phyloP scores from a whole-genome alignment of 2,329 filamentous ascomycete species.

The Clonostachys byssicola region DNA sequence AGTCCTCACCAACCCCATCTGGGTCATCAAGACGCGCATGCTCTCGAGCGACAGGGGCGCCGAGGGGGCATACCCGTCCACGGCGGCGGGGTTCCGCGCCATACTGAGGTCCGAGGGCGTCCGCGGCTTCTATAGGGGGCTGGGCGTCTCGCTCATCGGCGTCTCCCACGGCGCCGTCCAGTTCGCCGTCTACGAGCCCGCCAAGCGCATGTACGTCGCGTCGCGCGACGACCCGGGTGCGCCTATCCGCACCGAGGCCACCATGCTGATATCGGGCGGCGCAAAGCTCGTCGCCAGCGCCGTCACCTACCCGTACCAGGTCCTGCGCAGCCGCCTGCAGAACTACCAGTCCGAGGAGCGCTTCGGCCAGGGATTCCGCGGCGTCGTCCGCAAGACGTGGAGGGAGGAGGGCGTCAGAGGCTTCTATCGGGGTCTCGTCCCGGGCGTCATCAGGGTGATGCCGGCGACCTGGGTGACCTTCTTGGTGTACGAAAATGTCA shows the following conservation, averaged over 20 bases:
- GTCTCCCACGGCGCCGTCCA: slow-evolving; percentile 92
- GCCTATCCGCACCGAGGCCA: slow-evolving; percentile 66
- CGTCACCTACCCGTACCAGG: slow-evolving; percentile 92
- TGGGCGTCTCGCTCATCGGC: slow-evolving; percentile 77
- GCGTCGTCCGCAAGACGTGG: slow-evolving; percentile 73
- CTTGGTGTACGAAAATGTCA: slow-evolving; percentile 92
- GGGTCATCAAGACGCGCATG: slow-evolving; percentile 98
- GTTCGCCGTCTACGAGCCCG: slow-evolving; percentile 87
- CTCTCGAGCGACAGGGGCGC: slow-evolving; percentile 73
- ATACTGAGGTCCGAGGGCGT: slow-evolving; percentile 70
- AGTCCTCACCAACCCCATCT: slow-evolving; percentile 87
- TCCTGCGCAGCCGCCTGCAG: slow-evolving; percentile 83
- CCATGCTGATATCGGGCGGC: slow-evolving; percentile 71
- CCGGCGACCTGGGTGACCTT: slow-evolving; percentile 97
- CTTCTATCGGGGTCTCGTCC: slow-evolving; percentile 88
- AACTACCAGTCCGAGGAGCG: slow-evolving; percentile 75
- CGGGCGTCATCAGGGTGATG: slow-evolving; percentile 85
- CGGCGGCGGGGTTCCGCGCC: slow-evolving; percentile 64
- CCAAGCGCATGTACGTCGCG: slow-evolving; percentile 53
- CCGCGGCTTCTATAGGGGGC: slow-evolving; percentile 81
- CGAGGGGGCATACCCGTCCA: slow-evolving; percentile 76
- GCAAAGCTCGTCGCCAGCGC: slow-evolving; percentile 88
- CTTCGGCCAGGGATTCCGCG: slow-evolving; percentile 67
- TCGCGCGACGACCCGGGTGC: slow-evolving; percentile 5
- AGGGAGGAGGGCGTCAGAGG: slow-evolving; percentile 72